These are phyloP conservation scores for Plasmodium gonderi DNA, from an alignment of 169 alveolate species.

Conservation along the genomic window DNA sequence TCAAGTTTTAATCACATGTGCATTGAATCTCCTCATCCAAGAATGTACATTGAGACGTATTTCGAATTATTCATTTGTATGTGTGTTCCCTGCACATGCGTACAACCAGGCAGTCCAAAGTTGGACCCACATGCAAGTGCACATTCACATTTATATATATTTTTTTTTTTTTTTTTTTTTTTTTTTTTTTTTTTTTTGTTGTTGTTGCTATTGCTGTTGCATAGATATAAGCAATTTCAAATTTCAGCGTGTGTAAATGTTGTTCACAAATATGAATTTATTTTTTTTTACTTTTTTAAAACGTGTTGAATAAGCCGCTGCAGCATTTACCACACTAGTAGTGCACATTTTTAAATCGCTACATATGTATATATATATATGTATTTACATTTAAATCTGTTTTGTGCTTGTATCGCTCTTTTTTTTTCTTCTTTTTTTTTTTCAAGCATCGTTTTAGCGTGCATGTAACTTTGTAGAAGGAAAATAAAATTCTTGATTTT, in stretches of 20 bases:
- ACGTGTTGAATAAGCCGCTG: neutral
- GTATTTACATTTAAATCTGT: too few species aligned
- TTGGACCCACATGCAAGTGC: neutral
- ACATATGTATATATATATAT: too few species aligned
- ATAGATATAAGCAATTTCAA: neutral
- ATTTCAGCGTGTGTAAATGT: too few species aligned
- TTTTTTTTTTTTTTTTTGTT: neutral
- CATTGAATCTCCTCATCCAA: too few species aligned
- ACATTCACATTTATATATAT: neutral
- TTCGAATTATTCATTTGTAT: too few species aligned
- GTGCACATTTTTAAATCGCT: neutral
- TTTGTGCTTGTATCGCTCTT: too few species aligned
- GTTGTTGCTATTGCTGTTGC: neutral
- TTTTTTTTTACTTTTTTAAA: neutral
- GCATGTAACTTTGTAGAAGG: neutral
- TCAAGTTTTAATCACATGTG: slow-evolving; percentile 77
- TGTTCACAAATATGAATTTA: neutral
- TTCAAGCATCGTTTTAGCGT: neutral
- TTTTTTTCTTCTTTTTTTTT: neutral
- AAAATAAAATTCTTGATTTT: neutral
- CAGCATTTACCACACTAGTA: neutral
- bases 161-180: neutral
- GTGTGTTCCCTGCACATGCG: neutral
- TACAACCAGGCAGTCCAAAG: neutral
- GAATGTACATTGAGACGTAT: too few species aligned